Percentiles rank a stretch among this genome's conserved stretches.
Conservation (phyloP, 2,329 filamentous ascomycete genomes). For the Cadophora sp. region DNA sequence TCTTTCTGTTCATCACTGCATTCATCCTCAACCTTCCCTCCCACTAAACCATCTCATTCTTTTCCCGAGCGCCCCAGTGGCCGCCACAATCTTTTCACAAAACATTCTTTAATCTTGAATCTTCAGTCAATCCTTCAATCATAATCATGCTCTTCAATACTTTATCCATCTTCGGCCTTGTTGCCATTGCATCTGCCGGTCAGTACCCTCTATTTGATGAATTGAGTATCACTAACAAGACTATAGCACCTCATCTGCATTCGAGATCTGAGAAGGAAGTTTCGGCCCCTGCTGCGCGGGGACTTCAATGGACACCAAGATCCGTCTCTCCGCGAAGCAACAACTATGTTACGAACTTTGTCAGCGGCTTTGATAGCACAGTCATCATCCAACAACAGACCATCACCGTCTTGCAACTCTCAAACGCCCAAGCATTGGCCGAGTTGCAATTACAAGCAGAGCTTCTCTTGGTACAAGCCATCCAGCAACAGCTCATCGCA, state of each 20-base stretch:
- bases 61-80: constrained; percentile 43
- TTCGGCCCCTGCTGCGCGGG: constrained; percentile 31
- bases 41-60: constrained; percentile 35
- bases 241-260: constrained; percentile 36
- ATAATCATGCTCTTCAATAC: constrained; percentile 40
- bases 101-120: constrained; percentile 34
- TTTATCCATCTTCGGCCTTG: constrained; percentile 36
- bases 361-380: constrained; percentile 14
- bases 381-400: constrained; percentile 26
- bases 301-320: constrained; percentile 34
- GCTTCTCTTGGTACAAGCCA: constrained; percentile 27
- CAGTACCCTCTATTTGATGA: constrained; percentile 16
- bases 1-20: constrained; percentile 34
- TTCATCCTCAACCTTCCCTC: constrained; percentile 30
- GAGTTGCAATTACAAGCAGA: constrained; percentile 27
- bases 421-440: constrained; percentile 17
- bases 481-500: constrained; percentile 32
- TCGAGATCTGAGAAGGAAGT: constrained; percentile 33
- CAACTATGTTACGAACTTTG: constrained; percentile 26
- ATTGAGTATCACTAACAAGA: constrained; percentile 25
- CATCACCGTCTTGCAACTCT: constrained; percentile 27
- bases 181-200: constrained; percentile 37
- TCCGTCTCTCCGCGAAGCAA: constrained; percentile 17
- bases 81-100: constrained; percentile 37
- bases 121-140: constrained; percentile 21